phyloP scores from a whole-genome alignment of 768 basidiomycete genomes.

The Botryobasidium botryosum region DNA sequence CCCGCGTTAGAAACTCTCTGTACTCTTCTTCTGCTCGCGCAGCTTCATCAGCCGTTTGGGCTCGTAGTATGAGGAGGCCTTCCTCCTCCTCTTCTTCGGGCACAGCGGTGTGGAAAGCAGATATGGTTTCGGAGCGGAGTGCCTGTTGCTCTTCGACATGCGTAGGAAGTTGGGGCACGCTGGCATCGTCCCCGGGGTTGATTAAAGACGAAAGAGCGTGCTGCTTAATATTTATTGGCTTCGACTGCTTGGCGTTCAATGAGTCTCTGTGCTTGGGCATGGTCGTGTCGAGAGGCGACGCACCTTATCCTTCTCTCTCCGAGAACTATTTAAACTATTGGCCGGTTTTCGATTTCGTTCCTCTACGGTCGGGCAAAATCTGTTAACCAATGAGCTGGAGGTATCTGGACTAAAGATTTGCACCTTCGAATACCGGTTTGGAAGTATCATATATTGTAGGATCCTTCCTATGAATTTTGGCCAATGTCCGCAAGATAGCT shows the following conservation, averaged over 20 bases:
- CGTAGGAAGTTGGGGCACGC: conserved; percentile 37
- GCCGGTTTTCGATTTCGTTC: conserved; percentile 38
- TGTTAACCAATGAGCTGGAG: not conserved
- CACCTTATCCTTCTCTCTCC: conserved; percentile 35
- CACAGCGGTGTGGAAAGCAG: conserved; percentile 50
- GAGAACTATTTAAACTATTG: conserved; percentile 13
- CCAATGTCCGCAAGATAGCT: conserved; percentile 82
- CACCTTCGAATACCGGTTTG: conserved; percentile 67
- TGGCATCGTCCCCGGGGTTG: conserved; percentile 26
- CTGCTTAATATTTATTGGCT: conserved; percentile 61
- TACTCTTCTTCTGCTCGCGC: conserved; percentile 78
- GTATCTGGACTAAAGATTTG: conserved; percentile 3
- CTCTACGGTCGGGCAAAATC: conserved; percentile 27
- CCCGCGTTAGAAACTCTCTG: conserved; percentile 57
- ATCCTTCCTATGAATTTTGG: conserved; percentile 64
- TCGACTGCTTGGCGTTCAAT: conserved; percentile 28
- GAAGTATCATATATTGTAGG: conserved; percentile 65
- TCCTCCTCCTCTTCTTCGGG: conserved; percentile 21
- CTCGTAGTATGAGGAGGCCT: conserved; percentile 54
- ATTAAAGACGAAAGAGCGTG: conserved; percentile 49
- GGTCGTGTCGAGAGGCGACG: conserved; percentile 1
- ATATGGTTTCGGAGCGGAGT: conserved; percentile 66
- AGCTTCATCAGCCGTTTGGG: conserved; percentile 60
- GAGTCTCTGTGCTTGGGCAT: not conserved
- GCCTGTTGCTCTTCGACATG: conserved; percentile 62